A percentile compares a stretch with the other conserved stretches of the same genome.
Conservation (phyloP, 148 eudicot species). For the Vaccinium vitisidaea region DNA sequence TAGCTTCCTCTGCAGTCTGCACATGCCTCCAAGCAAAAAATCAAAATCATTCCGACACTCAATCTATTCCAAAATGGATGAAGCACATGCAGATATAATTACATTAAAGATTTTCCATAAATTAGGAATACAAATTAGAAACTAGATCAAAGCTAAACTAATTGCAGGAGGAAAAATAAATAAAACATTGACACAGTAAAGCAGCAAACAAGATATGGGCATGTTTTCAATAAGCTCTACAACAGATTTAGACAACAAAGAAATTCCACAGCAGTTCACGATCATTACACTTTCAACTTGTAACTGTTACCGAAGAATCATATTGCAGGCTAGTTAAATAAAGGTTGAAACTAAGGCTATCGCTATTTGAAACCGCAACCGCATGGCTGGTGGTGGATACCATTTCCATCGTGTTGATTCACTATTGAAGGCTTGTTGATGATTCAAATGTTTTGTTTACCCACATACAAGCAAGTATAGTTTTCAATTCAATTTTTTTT, state of each 20-base stretch:
- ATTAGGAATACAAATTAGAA: not conserved
- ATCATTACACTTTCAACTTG: not conserved
- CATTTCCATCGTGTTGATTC: not conserved
- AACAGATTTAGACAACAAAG: not conserved
- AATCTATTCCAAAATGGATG: not conserved
- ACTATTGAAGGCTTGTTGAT: not conserved
- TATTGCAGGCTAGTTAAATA: not conserved
- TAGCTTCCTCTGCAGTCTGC: constrained; percentile 96
- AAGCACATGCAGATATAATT: not conserved
- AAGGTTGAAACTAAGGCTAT: not conserved
- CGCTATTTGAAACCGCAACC: not conserved
- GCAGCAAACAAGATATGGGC: not conserved
- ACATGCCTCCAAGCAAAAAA: constrained; percentile 6
- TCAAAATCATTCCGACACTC: not conserved
- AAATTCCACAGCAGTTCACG: not conserved
- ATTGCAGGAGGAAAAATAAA: not conserved
- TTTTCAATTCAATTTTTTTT: not conserved
- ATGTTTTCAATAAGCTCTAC: not conserved
- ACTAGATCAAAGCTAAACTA: not conserved
- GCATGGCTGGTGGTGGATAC: not conserved
- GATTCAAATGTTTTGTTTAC: not conserved
- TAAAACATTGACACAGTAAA: not conserved
- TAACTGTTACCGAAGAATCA: not conserved
- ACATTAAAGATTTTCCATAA: not conserved
- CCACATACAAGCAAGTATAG: not conserved